phyloP scores from a whole-genome alignment of 2,329 filamentous ascomycete genomes.

The Talaromyces sp. region DNA sequence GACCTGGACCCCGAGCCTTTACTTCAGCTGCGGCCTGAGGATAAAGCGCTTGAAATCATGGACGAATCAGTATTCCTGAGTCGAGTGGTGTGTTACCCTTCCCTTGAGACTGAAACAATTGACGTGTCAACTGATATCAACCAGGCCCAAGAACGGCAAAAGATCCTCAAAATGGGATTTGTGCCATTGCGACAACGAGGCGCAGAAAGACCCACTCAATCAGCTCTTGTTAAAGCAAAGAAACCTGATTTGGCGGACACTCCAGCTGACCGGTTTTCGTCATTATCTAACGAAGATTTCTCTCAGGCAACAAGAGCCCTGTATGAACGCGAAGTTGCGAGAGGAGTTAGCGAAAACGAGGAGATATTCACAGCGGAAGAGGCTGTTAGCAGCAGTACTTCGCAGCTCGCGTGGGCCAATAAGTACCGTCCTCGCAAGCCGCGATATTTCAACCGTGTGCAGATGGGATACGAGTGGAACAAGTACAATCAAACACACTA shows the following conservation, averaged over 20 bases:
- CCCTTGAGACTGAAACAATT: constrained; percentile 6
- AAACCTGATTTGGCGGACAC: constrained; percentile 49
- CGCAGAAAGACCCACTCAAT: constrained; percentile 34
- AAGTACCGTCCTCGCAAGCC: constrained; percentile 90
- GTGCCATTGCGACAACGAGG: constrained; percentile 58
- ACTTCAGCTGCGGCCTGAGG: constrained; percentile 62
- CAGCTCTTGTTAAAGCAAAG: constrained; percentile 36
- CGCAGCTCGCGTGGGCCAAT: constrained; percentile 73
- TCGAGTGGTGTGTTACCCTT: constrained; percentile 48
- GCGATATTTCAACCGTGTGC: constrained; percentile 94
- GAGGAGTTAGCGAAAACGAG: constrained; percentile 88
- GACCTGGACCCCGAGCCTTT: constrained; percentile 64
- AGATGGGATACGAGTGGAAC: constrained; percentile 99
- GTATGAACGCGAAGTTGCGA: constrained; percentile 89
- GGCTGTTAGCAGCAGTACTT: constrained; percentile 59
- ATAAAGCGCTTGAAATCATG: constrained; percentile 59
- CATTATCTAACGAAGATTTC: constrained; percentile 71
- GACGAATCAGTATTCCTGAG: constrained; percentile 60
- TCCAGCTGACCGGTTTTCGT: constrained; percentile 67
- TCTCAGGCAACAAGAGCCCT: constrained; percentile 83
- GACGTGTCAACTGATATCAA: constrained; percentile 18
- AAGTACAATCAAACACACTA: constrained; percentile 99
- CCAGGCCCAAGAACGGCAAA: constrained; percentile 57
- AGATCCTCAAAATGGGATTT: constrained; percentile 64
- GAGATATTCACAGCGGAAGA: constrained; percentile 94